Percentiles rank a stretch among this genome's conserved stretches.
Conservation (phyloP, 2,329 filamentous ascomycete species). For the Aspergillus nomiae region DNA sequence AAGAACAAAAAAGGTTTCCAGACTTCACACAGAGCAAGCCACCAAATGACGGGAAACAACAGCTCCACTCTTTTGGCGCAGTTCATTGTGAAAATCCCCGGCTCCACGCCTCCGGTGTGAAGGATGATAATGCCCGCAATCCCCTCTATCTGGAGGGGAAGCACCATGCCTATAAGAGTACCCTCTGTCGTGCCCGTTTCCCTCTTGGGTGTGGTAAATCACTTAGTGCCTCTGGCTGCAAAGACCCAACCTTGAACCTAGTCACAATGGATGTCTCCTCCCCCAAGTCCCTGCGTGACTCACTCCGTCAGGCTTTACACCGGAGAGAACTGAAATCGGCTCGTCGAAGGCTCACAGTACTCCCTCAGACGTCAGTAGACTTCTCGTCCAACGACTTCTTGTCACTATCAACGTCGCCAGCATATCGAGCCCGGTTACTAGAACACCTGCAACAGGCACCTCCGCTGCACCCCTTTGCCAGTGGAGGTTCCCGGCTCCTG, state of each 20-base stretch:
- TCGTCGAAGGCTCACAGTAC: constrained; percentile 51
- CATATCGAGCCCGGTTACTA: constrained; percentile 53
- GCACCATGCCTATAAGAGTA: neutral
- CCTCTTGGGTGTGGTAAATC: neutral
- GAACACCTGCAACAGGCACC: constrained; percentile 45
- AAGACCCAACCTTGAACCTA: neutral
- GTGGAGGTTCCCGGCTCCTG: constrained; percentile 63
- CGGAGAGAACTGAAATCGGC: constrained; percentile 47
- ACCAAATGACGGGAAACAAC: neutral
- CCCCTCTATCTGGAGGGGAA: neutral
- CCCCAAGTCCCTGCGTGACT: constrained; percentile 28
- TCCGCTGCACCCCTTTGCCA: constrained; percentile 50
- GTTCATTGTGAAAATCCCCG: constrained; percentile 3
- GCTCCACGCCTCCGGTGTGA: constrained; percentile 8
- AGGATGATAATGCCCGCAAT: constrained; percentile 5
- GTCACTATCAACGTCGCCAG: constrained; percentile 54
- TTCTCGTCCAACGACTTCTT: constrained; percentile 70
- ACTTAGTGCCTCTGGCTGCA: neutral
- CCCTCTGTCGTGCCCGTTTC: neutral
- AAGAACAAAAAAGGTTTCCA: neutral
- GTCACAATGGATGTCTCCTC: constrained; percentile 10
- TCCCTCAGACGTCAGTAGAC: constrained; percentile 50
- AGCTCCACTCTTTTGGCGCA: neutral
- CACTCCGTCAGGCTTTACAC: constrained; percentile 36
- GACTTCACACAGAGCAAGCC: neutral